Evolutionary conservation across 495 filamentous ascomycete species (phyloP).

Genomic region (Podospora pseudocomata): DNA sequence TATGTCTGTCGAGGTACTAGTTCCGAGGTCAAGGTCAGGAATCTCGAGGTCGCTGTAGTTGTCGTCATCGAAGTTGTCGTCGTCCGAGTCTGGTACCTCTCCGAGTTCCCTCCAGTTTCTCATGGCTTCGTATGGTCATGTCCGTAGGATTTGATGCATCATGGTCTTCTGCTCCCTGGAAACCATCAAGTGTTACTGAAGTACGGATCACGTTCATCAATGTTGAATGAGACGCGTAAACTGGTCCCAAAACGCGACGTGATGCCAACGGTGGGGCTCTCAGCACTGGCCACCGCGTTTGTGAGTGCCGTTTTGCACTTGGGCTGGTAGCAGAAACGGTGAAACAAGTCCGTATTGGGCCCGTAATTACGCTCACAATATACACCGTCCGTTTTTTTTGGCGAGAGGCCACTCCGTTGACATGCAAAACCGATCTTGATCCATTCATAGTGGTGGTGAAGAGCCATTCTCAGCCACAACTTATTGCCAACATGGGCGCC

Average conservation of each 20-base stretch:
- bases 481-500: constrained; percentile 18
- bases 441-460: not conserved
- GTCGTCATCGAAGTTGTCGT: constrained; percentile 44
- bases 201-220: not conserved
- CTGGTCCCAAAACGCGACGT: constrained; percentile 25
- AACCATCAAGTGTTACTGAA: not conserved
- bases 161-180: not conserved
- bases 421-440: not conserved
- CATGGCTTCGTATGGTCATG: constrained; percentile 40
- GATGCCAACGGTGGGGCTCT: constrained; percentile 21
- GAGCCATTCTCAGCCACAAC: not conserved
- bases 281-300: too few species aligned
- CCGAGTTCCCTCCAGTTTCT: constrained; percentile 56
- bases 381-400: constrained; percentile 1
- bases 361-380: not conserved
- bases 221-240: constrained; percentile 20
- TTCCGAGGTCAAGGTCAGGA: constrained; percentile 5
- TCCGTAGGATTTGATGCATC: constrained; percentile 21
- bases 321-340: not conserved
- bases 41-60: constrained; percentile 29
- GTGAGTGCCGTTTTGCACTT: not conserved
- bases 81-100: constrained; percentile 57
- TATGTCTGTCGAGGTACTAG: not conserved
- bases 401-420: not conserved
- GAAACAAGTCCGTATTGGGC: not conserved